These are phyloP conservation scores for Hypoxylon fuscum DNA, from an alignment of 495 filamentous ascomycete genomes.

Conservation along the genomic window DNA sequence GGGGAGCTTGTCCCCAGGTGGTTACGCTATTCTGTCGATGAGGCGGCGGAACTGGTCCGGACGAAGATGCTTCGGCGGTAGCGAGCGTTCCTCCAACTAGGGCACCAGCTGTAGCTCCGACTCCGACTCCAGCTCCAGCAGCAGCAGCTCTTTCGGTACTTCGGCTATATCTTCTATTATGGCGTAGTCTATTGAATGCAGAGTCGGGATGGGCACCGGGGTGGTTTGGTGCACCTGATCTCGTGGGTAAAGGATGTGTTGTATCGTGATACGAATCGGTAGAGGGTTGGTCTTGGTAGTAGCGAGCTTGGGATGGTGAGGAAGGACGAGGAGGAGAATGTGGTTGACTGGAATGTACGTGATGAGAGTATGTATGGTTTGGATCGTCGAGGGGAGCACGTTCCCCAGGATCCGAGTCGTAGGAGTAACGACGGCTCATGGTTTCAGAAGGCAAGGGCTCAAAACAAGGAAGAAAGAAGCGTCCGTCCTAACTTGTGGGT, in stretches of 20 bases:
- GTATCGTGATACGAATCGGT: constrained; percentile 32
- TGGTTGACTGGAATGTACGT: constrained; percentile 29
- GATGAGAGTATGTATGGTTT: constrained; percentile 24
- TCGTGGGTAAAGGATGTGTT: constrained; percentile 34
- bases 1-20: constrained; percentile 48
- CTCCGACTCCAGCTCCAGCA: constrained; percentile 8
- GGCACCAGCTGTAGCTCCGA: constrained; percentile 23
- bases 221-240: constrained; percentile 23
- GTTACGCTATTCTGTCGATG: constrained; percentile 42
- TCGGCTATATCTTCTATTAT: constrained; percentile 49
- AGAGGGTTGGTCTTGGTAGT: constrained; percentile 40
- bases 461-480: constrained; percentile 13
- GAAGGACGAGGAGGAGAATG: constrained; percentile 17
- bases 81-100: constrained; percentile 21
- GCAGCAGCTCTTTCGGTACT: constrained; percentile 29
- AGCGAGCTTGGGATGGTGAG: constrained; percentile 35
- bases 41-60: constrained; percentile 34
- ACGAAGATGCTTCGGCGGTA: constrained; percentile 34
- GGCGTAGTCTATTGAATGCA: constrained; percentile 51
- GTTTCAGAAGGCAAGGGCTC: constrained; percentile 19
- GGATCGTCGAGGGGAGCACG: constrained; percentile 48
- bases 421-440: constrained; percentile 41
- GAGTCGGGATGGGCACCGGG: constrained; percentile 56
- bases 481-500: not conserved
- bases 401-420: constrained; percentile 50